These are phyloP conservation scores for Colletotrichum higginsianum DNA, from an alignment of 2,329 filamentous ascomycete species.

Conservation along the genomic window DNA sequence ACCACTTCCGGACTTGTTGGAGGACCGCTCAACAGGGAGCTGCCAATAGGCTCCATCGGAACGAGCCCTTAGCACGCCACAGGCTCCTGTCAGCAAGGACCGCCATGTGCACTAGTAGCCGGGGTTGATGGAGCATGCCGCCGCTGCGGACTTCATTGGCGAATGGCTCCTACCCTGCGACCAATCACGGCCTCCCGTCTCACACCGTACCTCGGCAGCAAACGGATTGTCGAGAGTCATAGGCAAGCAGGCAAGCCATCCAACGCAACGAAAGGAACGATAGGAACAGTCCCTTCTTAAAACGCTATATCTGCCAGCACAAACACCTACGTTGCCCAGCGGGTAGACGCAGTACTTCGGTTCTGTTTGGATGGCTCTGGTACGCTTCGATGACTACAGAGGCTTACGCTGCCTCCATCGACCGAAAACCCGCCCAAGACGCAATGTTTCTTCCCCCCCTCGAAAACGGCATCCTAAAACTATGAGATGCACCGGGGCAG, in stretches of 20 bases:
- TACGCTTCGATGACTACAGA: neutral
- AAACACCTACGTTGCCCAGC: neutral
- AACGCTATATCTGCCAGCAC: neutral
- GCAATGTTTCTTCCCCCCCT: too few species aligned
- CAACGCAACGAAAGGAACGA: neutral
- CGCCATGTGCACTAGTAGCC: constrained; percentile 19
- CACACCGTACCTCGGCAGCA: constrained; percentile 25
- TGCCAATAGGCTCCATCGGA: constrained; percentile 41
- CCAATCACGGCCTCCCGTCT: constrained; percentile 25
- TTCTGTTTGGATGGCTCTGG: neutral
- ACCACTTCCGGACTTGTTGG: constrained; percentile 19
- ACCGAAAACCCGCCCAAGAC: neutral
- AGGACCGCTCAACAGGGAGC: constrained; percentile 1
- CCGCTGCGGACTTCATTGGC: constrained; percentile 10
- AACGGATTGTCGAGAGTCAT: constrained; percentile 26
- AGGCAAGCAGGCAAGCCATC: neutral
- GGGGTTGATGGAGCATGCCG: constrained; percentile 22
- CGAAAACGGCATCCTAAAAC: neutral
- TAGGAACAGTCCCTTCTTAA: neutral
- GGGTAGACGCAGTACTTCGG: neutral
- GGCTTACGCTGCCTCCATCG: neutral
- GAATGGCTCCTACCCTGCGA: neutral
- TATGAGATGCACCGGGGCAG: constrained; percentile 1
- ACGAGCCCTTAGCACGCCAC: constrained; percentile 29
- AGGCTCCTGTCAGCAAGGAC: constrained; percentile 30